Evolutionary conservation across 495 filamentous ascomycete genomes (phyloP), one percentile per base, ranked within the genome.

Genomic region (Bacidia rubella): DNA sequence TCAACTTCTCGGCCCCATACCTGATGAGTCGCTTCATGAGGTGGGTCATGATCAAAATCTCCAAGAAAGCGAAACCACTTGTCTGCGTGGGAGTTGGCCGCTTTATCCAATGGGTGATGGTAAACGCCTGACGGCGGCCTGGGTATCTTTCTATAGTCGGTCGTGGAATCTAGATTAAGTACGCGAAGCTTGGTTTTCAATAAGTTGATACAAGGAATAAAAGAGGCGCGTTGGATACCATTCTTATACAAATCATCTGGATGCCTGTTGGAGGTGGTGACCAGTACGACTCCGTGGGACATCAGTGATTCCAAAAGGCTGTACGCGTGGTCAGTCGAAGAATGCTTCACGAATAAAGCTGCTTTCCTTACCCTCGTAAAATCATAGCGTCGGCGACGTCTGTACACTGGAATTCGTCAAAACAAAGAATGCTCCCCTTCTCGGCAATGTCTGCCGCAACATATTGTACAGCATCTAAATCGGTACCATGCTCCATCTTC

Each of bases 351-450:
- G 21, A 12, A 1, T 41, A 17, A 19, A 22, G 21, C 27, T 21
- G 4, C 11, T 24, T 35, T 17, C 24, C 66, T 24, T 63, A 81
- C 80, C 83, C 74, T 54, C 92, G 72, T 57, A 98, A 65, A 61
- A 98, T 97, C 92, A 98, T 98, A 47, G 92, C 92, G 73, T 98
- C 93, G 11, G 93, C 92, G 19, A 98, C 90, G 70, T 98, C 92
- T 22, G 92, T 98, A 65, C 90, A 95, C 63, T 98, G 92, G 63
- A 98, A 98, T 72, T 98, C 92, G 66, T 98, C 92, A 62, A 98
- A 98, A 65, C 92, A 98, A 17, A 98, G 71, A 26, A 97, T 87
- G 54, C 81, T 87, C 24, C 80, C 82, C 47, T 79, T 75, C 62
- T 87, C 81, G 2, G 92, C 90, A 62, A 98, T 87, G 66, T 88